phyloP scores from a whole-genome alignment of 176 grass and related monocot species.

The Carex cristatella region DNA sequence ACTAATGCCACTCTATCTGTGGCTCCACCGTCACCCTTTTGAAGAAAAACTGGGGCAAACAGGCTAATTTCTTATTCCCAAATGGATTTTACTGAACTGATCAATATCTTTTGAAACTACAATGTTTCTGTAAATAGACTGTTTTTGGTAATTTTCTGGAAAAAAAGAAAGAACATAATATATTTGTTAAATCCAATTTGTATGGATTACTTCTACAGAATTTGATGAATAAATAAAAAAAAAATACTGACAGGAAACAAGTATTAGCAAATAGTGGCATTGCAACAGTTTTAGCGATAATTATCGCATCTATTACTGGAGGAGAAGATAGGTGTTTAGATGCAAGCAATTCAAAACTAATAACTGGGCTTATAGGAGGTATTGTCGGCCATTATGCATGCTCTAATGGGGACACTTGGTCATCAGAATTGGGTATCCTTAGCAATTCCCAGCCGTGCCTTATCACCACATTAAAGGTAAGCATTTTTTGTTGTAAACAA shows the following conservation, averaged over 20 bases:
- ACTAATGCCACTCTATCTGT: neutral
- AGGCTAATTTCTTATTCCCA: neutral
- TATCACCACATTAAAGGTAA: conserved; percentile 86
- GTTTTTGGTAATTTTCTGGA: neutral
- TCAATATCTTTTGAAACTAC: neutral
- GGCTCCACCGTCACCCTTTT: neutral
- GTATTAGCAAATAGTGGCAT: conserved; percentile 87
- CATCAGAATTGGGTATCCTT: conserved; percentile 87
- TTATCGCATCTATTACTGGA: conserved; percentile 39
- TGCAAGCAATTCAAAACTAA: conserved; percentile 50
- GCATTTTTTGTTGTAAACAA: neutral
- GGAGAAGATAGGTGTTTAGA: conserved; percentile 81
- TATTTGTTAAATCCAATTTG: neutral
- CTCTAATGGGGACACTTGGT: conserved; percentile 98
- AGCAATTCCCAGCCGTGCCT: conserved; percentile 73
- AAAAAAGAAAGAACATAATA: neutral
- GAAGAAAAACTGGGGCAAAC: neutral
- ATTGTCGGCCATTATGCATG: conserved; percentile 90
- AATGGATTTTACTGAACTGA: neutral
- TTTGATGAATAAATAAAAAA: neutral
- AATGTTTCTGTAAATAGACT: neutral
- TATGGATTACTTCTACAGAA: neutral
- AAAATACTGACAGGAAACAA: conserved; percentile 74
- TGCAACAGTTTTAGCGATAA: conserved; percentile 66
- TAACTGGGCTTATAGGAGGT: conserved; percentile 87